Conservation (phyloP, 495 filamentous ascomycete species). For the Neurospora sp. region DNA sequence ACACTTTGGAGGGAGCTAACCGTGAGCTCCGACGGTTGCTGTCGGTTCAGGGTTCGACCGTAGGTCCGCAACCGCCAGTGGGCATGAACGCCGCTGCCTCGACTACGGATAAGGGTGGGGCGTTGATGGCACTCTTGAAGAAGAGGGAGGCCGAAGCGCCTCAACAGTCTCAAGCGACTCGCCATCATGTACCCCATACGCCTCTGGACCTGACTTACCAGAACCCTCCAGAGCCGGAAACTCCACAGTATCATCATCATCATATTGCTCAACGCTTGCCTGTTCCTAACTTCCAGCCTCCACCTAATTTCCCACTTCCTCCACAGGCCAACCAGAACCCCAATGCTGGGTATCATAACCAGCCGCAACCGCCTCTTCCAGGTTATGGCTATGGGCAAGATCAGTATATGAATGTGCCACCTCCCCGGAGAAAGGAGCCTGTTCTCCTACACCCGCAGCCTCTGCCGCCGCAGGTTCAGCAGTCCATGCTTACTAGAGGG, state of each 20-base stretch:
- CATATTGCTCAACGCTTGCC: constrained; percentile 28
- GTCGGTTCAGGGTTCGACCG: constrained; percentile 44
- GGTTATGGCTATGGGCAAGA: constrained; percentile 18
- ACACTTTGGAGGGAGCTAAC: constrained; percentile 46
- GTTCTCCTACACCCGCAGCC: constrained; percentile 44
- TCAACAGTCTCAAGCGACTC: constrained; percentile 10
- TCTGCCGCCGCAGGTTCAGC: constrained; percentile 40
- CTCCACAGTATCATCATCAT: constrained; percentile 24
- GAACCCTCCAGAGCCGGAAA: constrained; percentile 24
- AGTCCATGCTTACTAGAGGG: constrained; percentile 26
- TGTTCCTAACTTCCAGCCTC: constrained; percentile 25
- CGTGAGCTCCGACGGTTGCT: constrained; percentile 54
- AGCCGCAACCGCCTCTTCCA: constrained; percentile 9
- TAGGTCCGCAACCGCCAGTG: constrained; percentile 26
- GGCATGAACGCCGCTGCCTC: constrained; percentile 9
- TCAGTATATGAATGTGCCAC: constrained; percentile 12
- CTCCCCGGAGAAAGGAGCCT: constrained; percentile 25
- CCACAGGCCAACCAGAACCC: constrained; percentile 10
- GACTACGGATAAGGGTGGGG: constrained; percentile 22
- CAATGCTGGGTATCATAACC: constrained; percentile 7
- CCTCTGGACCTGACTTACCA: constrained; percentile 32
- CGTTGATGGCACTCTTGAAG: constrained; percentile 25
- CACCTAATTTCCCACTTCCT: constrained; percentile 35
- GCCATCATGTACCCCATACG: constrained; percentile 21
- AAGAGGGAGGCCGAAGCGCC: constrained; percentile 8